Percentiles rank a stretch among this genome's conserved stretches.
Evolutionary conservation across 2,329 filamentous ascomycete species (phyloP).

Genomic region (Aspergillus brasiliensis): DNA sequence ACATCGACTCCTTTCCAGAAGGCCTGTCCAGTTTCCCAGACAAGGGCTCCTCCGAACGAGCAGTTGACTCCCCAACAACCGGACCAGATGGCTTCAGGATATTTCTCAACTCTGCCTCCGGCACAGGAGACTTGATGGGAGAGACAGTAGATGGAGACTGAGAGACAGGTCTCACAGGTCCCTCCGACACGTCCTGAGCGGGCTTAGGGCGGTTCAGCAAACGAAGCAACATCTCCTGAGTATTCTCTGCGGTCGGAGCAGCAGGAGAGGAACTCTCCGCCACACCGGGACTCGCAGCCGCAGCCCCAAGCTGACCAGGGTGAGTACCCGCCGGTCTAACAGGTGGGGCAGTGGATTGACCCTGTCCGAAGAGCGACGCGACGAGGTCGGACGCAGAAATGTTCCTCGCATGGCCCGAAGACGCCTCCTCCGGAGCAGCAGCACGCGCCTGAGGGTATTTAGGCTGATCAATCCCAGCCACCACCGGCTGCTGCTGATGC

Average conservation of each 20-base stretch:
- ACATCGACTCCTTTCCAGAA: constrained; percentile 51
- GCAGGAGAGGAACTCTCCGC: constrained; percentile 21
- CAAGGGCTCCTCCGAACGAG: constrained; percentile 18
- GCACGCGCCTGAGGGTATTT: constrained; percentile 33
- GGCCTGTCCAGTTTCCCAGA: constrained; percentile 36
- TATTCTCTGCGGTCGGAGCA: constrained; percentile 60
- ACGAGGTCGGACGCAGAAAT: constrained; percentile 61
- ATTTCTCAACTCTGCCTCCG: constrained; percentile 17
- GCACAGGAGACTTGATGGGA: constrained; percentile 33
- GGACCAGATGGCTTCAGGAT: constrained; percentile 13
- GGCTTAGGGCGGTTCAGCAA: constrained; percentile 74
- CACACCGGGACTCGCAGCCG: constrained; percentile 22
- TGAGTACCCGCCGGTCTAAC: constrained; percentile 19
- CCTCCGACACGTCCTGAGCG: constrained; percentile 28
- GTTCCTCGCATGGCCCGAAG: constrained; percentile 36
- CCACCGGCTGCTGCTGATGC: constrained; percentile 35
- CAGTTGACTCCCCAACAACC: constrained; percentile 17
- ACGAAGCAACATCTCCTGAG: constrained; percentile 82
- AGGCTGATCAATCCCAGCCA: constrained; percentile 27
- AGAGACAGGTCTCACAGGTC: constrained; percentile 26
- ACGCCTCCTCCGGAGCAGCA: constrained; percentile 20
- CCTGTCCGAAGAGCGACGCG: constrained; percentile 56
- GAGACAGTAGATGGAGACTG: constrained; percentile 47
- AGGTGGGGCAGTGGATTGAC: constrained; percentile 29
- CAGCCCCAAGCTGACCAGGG: constrained; percentile 15